These are phyloP conservation scores for Erodium trifolium DNA, from an alignment of 441 rosid genomes.

Conservation along the genomic window DNA sequence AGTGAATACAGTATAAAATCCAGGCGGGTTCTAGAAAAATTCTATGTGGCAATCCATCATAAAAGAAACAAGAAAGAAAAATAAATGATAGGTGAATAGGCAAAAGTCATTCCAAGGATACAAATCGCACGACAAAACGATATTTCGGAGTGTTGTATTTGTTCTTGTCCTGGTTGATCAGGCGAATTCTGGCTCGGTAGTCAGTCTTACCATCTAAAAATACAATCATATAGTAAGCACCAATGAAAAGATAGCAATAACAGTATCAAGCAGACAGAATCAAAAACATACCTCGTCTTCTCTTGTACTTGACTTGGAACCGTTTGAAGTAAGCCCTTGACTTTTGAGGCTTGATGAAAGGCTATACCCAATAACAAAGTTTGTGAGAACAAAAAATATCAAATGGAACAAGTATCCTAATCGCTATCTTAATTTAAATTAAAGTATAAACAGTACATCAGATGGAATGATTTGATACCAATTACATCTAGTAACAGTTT, in stretches of 20 bases:
- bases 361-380: conserved; percentile 13
- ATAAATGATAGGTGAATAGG: background rate
- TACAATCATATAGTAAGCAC: background rate
- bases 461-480: background rate
- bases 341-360: conserved; percentile 23
- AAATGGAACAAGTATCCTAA: background rate
- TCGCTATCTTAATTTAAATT: background rate
- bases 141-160: conserved; percentile 7
- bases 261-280: background rate
- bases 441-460: background rate
- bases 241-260: background rate
- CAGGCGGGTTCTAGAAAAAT: background rate
- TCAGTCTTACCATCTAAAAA: conserved; percentile 8
- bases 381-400: background rate
- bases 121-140: conserved; percentile 10
- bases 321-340: conserved; percentile 25
- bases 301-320: conserved; percentile 25
- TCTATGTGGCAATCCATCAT: background rate
- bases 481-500: background rate
- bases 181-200: conserved; percentile 7
- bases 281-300: conserved; percentile 23
- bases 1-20: background rate
- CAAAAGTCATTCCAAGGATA: background rate
- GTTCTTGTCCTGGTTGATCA: conserved; percentile 10
- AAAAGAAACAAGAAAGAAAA: background rate